Conservation (phyloP, 352 stramenopile species). For the Globisporangium cederbergense region DNA sequence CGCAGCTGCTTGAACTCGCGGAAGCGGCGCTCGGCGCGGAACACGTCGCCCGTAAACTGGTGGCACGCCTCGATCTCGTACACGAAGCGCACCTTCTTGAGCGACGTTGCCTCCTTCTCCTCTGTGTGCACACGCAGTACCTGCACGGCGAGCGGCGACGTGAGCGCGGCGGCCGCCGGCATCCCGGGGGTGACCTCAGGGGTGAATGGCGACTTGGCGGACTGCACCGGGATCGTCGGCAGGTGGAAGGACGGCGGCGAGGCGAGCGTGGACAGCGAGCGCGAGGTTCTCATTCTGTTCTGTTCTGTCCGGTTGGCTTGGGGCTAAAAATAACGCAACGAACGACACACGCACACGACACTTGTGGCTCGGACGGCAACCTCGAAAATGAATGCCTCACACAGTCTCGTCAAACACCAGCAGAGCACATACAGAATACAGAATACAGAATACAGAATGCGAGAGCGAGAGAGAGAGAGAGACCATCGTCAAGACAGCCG, state of each 20-base stretch:
- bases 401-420: background rate
- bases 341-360: background rate
- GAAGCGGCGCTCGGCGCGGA: conserved; percentile 47
- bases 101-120: conserved; percentile 37
- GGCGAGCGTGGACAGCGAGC: conserved; percentile 7
- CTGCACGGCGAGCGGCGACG: conserved; percentile 41
- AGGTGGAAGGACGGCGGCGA: conserved; percentile 11
- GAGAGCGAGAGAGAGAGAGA: background rate
- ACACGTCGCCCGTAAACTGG: conserved; percentile 53
- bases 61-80: conserved; percentile 77
- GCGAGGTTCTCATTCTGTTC: background rate
- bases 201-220: background rate
- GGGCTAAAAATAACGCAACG: conserved; percentile 3
- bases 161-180: background rate
- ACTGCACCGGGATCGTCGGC: conserved; percentile 14
- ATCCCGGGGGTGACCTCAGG: background rate
- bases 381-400: conserved; percentile 3
- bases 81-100: conserved; percentile 69
- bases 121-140: conserved; percentile 55
- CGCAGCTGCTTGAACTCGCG: conserved; percentile 70
- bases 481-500: background rate
- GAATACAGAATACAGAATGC: too few relatives aligned
- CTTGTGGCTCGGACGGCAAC: conserved; percentile 1
- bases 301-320: background rate
- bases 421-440: background rate